phyloP scores from a whole-genome alignment of 352 stramenopile species.

The Globisporangium ultimum region DNA sequence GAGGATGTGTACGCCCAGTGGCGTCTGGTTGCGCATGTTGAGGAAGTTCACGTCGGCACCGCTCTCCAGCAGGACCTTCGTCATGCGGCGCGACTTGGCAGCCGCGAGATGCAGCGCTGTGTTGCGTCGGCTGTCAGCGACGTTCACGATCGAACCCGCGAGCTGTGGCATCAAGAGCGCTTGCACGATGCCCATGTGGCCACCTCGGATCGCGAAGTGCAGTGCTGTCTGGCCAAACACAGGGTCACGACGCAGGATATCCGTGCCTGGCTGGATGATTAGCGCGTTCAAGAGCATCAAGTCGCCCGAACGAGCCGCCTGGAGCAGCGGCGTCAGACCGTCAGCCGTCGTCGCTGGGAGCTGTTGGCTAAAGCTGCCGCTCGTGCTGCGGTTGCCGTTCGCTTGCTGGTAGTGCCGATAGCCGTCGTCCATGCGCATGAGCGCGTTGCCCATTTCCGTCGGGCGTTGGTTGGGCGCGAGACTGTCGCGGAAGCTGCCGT shows the following conservation, averaged over 20 bases:
- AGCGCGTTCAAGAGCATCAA: conserved; percentile 67
- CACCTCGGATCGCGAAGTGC: conserved; percentile 66
- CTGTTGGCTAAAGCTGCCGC: conserved; percentile 24
- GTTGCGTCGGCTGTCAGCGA: conserved; percentile 63
- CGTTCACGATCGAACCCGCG: conserved; percentile 61
- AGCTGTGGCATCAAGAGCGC: conserved; percentile 65
- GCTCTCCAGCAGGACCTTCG: conserved; percentile 50
- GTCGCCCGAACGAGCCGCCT: conserved; percentile 55
- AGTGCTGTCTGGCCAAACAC: conserved; percentile 63
- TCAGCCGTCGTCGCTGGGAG: conserved; percentile 25
- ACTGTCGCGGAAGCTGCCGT: conserved; percentile 44
- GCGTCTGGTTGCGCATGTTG: conserved; percentile 70
- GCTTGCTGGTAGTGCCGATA: conserved; percentile 30
- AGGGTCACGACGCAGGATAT: conserved; percentile 66
- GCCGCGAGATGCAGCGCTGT: conserved; percentile 58
- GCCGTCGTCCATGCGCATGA: conserved; percentile 75
- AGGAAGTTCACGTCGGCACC: conserved; percentile 59
- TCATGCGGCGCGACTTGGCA: conserved; percentile 63
- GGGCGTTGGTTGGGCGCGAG: conserved; percentile 24
- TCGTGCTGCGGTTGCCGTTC: conserved; percentile 14
- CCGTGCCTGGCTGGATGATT: conserved; percentile 64
- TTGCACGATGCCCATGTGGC: conserved; percentile 62
- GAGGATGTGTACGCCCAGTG: conserved; percentile 60
- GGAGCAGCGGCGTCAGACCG: conserved; percentile 65
- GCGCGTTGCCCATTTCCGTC: conserved; percentile 61